Base-by-base conservation (phyloP, 257 asterid species). In the Scutellaria baicalensis region DNA sequence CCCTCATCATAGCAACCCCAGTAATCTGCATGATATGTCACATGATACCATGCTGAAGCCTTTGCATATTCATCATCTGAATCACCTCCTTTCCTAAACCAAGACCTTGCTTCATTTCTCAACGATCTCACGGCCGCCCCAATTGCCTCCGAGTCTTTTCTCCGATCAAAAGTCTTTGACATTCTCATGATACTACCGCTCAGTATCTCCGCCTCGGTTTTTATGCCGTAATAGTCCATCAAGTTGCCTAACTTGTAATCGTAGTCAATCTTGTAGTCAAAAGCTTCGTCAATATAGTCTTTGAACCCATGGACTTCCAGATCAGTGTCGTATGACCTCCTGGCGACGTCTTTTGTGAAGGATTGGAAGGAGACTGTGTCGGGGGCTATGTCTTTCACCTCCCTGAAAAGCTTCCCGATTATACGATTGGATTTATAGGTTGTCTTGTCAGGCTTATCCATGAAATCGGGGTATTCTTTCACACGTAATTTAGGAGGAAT, bases 21-120 rank as follows among this genome's bases (percentile, higher is more conserved):
- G 47, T 45, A 88, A 17, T 60, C 78, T 7, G 71, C 86, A 76
- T 92, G 95, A 74, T 92, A 92, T 0, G 95, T 75, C 58, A 92
- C 98, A 14, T 88, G 87, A 75, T 92, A 93, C 97, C 98, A 90
- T 14, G 97, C 96, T 1, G 95, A 89, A 1, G 96, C 98, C 79
- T 85, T 89, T 1, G 93, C 91, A 21, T 81, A 68, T n/a, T 3
- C 6, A 49, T 90, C 88, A 9, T 86, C 83, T 0, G 11, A 13
- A 17, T 84, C 93, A 14, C 79, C 69, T n/a, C 77, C 89, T 66
- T 36, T 80, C 82, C 78, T 85, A 74, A 90, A 93, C 92, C 92
- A 84, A 0, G 86, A 51, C 73, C 89, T 71, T 3, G 91, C 96
- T 50, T 90, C 97, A 11, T 80, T 88, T 84, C 96, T 85, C 83